A percentile compares a stretch with the other conserved stretches of the same genome.
Conservation (phyloP, 108 stramenopile genomes). For the Skeletonema menzelii region DNA sequence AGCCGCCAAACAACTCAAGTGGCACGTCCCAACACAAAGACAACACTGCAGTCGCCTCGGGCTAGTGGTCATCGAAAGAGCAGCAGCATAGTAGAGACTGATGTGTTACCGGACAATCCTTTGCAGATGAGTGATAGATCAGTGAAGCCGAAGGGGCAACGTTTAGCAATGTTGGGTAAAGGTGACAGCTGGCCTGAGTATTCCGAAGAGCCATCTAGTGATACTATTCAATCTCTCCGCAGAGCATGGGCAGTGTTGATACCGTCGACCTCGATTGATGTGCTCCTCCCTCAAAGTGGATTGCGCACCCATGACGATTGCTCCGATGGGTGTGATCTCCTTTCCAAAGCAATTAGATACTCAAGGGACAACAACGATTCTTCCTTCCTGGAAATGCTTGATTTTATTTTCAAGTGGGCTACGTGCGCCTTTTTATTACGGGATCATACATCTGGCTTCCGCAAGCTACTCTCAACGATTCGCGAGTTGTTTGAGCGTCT, state of each 20-base stretch:
- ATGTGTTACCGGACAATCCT: constrained; percentile 17
- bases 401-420: constrained; percentile 78
- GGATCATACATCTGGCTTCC: constrained; percentile 77
- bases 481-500: constrained; percentile 38
- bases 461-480: constrained; percentile 59
- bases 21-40: neutral
- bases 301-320: constrained; percentile 80
- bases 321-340: constrained; percentile 59
- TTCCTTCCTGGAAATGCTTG: constrained; percentile 63
- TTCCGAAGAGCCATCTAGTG: constrained; percentile 74
- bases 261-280: constrained; percentile 37
- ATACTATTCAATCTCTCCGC: constrained; percentile 40
- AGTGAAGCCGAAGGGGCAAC: constrained; percentile 18
- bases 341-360: constrained; percentile 57
- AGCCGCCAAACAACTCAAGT: constrained; percentile 1
- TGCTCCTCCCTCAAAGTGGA: constrained; percentile 70
- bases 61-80: constrained; percentile 7
- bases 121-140: constrained; percentile 23
- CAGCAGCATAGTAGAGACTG: neutral
- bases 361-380: constrained; percentile 47
- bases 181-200: constrained; percentile 76
- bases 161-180: constrained; percentile 25
- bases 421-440: constrained; percentile 66
- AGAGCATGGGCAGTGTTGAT: constrained; percentile 70
- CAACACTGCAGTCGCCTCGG: constrained; percentile 23